These are phyloP conservation scores for Cryphonectria nitschkei DNA, from an alignment of 2,329 filamentous ascomycete species.

Conservation along the genomic window DNA sequence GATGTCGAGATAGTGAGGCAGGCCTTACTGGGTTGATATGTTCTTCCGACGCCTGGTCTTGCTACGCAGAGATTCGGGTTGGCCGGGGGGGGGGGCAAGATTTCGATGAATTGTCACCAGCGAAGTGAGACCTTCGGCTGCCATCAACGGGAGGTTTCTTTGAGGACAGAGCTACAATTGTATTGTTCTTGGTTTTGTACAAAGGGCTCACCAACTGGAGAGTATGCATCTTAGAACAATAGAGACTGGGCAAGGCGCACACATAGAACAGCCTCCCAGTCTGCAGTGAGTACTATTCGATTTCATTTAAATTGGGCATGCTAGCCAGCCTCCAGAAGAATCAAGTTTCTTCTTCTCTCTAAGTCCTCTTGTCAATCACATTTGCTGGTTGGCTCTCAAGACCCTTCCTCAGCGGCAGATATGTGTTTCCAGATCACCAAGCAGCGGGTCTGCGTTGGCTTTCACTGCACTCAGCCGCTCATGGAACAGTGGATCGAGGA, in stretches of 20 bases:
- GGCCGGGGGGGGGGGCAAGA: too few species aligned
- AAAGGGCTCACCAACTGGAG: not conserved
- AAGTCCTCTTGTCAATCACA: not conserved
- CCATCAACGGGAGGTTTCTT: not conserved
- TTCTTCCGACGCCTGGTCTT: too few species aligned
- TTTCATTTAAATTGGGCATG: not conserved
- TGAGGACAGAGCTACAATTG: not conserved
- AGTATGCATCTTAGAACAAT: not conserved
- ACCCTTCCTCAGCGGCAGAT: not conserved
- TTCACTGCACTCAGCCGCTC: not conserved
- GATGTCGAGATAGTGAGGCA: conserved; percentile 48
- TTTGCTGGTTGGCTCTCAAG: not conserved
- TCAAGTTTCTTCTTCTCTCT: not conserved
- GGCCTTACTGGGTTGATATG: conserved; percentile 27
- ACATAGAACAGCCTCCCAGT: not conserved
- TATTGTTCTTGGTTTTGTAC: not conserved
- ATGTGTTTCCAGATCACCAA: conserved; percentile 10
- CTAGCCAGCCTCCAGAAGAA: not conserved
- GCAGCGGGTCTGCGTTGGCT: not conserved
- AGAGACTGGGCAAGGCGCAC: not conserved
- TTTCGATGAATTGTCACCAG: too few species aligned
- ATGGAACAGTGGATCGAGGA: not conserved
- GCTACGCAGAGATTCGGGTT: too few species aligned
- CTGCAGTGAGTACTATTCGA: not conserved
- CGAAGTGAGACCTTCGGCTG: too few species aligned